phyloP scores from a whole-genome alignment of 2,329 filamentous ascomycete genomes.

The Graphilbum sp. region DNA sequence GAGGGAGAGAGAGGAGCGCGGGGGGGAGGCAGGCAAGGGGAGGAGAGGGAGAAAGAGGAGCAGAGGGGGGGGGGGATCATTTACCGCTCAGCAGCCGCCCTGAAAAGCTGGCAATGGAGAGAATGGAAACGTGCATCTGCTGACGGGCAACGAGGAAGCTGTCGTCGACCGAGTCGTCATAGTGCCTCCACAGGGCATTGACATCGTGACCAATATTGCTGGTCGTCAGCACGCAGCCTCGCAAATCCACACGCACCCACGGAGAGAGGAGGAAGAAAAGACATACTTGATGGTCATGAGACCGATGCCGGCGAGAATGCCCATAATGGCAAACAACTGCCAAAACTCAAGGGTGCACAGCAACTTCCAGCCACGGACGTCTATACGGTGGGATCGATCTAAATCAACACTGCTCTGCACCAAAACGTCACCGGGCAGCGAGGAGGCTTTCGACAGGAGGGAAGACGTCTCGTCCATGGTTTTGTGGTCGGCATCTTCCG shows the following conservation, averaged over 20 bases:
- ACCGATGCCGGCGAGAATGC: conserved; percentile 79
- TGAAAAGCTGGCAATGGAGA: conserved; percentile 76
- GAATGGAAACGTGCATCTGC: conserved; percentile 80
- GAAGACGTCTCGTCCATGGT: conserved; percentile 59
- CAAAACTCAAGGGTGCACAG: conserved; percentile 66
- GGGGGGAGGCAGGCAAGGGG: no score
- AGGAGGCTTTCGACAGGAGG: conserved; percentile 48
- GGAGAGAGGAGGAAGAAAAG: conserved; percentile 1
- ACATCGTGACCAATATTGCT: conserved; percentile 91
- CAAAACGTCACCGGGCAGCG: conserved; percentile 31
- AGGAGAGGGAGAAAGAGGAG: not conserved
- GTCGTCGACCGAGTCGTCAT: conserved; percentile 54
- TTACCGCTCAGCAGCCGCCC: conserved; percentile 67
- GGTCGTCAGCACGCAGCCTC: not conserved
- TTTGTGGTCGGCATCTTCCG: conserved; percentile 17
- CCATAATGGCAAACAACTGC: conserved; percentile 78
- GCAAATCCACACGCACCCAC: no score
- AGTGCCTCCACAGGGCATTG: conserved; percentile 76
- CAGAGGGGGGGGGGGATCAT: conserved; percentile 15
- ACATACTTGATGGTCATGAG: conserved; percentile 98
- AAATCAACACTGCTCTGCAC: conserved; percentile 49
- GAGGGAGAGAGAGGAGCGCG: not conserved
- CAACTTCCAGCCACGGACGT: conserved; percentile 73
- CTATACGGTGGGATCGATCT: conserved; percentile 64
- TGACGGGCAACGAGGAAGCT: conserved; percentile 68